A percentile compares a stretch with the other conserved stretches of the same genome.
phyloP scores from a whole-genome alignment of 2,329 filamentous ascomycete species.

The Camptophora hylomeconis region DNA sequence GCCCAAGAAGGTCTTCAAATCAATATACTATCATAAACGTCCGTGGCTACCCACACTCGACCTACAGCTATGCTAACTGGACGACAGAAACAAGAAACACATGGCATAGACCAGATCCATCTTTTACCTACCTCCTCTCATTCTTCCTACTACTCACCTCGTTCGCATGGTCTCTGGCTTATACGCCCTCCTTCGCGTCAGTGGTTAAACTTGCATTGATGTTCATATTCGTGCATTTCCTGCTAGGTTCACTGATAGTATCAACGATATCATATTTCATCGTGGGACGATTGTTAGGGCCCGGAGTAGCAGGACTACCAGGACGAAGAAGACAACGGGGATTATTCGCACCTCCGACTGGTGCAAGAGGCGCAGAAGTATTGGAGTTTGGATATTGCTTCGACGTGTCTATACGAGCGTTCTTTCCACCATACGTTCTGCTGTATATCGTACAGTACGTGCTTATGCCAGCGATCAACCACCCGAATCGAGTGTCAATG shows the following conservation, averaged over 20 bases:
- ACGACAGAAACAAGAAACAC: constrained; percentile 53
- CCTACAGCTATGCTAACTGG: constrained; percentile 8
- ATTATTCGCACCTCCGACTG: constrained; percentile 43
- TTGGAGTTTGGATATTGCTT: constrained; percentile 61
- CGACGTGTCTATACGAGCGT: constrained; percentile 55
- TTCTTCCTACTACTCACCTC: constrained; percentile 48
- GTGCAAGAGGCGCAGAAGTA: constrained; percentile 35
- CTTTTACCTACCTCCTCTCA: constrained; percentile 56
- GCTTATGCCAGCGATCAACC: constrained; percentile 45
- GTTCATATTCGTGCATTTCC: constrained; percentile 46
- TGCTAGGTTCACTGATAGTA: constrained; percentile 45
- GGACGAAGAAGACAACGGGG: constrained; percentile 39
- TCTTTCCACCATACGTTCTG: constrained; percentile 55
- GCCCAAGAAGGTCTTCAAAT: constrained; percentile 58
- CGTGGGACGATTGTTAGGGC: constrained; percentile 48
- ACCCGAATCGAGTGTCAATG: constrained; percentile 30
- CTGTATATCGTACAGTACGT: constrained; percentile 56
- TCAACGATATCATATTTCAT: constrained; percentile 52
- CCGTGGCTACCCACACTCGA: constrained; percentile 18
- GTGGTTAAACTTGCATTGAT: constrained; percentile 35
- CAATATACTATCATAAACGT: constrained; percentile 54
- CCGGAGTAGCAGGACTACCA: constrained; percentile 31
- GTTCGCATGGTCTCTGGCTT: constrained; percentile 46
- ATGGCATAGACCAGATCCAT: constrained; percentile 56
- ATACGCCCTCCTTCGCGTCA: constrained; percentile 33